Base-by-base conservation (phyloP, 176 grass and related monocot species). In the Ensete ventricosum region DNA sequence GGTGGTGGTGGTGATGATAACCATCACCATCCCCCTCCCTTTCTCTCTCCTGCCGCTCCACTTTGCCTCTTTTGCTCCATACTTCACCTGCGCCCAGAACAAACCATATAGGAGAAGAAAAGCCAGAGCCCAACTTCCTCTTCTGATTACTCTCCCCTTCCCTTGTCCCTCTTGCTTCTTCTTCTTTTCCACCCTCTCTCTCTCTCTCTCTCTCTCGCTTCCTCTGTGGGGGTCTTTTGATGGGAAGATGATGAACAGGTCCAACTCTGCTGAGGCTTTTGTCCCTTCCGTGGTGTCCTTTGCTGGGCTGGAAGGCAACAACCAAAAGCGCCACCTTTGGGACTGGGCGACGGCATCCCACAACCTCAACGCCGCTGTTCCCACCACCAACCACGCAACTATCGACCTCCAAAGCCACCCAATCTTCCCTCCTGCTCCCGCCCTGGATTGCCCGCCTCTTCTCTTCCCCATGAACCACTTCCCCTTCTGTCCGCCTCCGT, bases 331-430 rank as follows among this genome's bases (percentile, higher is more conserved):
- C 19, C 14, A 80, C 11, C 69, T 80, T 64, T 80, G 55, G 55
- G 78, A 80, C 21, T 80, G 57, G 48, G 69, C 52, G 25, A n/a
- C 69, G 49, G 52, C 9, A n/a, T 64, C 75, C 71, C 57, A 62
- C 57, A 14, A 62, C 57, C 17, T n/a, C 57, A 27, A 24, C 22
- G 8, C 11, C 23, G 19, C 48, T 16, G 8, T 51, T 51, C 34
- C 16, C 13, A 8, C 26, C 17, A 2, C 50, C 81, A 62, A 26
- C 34, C 22, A 83, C 64, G 81, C 81, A 84, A 68, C 43, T 20
- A 20, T 82, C 14, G 78, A 83, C 89, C 81, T 83, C 80, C 73
- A 76, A 8, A 73, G 72, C 8, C 82, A 78, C 19, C 27, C 77
- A 21, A 54, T 34, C 14, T 81, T 81, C 25, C 62, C 23, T 62